Percentiles rank a stretch among this genome's conserved stretches.
Evolutionary conservation across 2,329 filamentous ascomycete species (phyloP).

Genomic region (Sclerotinia sclerotiorum): DNA sequence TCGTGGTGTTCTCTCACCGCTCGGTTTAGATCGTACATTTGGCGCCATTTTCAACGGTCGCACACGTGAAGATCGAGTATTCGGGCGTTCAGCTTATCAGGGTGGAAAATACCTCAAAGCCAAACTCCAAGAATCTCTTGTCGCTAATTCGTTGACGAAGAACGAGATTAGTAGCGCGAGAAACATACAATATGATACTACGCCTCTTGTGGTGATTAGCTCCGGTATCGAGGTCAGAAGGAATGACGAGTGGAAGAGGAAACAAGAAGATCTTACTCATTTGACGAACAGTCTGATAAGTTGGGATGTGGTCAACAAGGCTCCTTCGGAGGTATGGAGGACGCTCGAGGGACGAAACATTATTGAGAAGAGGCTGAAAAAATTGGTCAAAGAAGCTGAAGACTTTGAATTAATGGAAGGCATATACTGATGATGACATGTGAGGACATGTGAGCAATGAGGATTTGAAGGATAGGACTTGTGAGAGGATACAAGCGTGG

Average conservation of each 20-base stretch:
- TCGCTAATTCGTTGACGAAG: constrained; percentile 79
- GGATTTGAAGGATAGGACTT: not conserved
- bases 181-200: constrained; percentile 74
- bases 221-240: constrained; percentile 70
- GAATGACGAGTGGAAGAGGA: constrained; percentile 73
- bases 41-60: constrained; percentile 82
- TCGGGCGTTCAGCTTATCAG: constrained; percentile 76
- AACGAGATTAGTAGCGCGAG: constrained; percentile 78
- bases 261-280: constrained; percentile 79
- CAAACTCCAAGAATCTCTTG: constrained; percentile 87
- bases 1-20: constrained; percentile 79
- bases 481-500: not conserved
- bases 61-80: constrained; percentile 78
- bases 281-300: constrained; percentile 75
- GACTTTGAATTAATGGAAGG: constrained; percentile 1
- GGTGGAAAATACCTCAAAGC: constrained; percentile 83
- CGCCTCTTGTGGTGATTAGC: constrained; percentile 77
- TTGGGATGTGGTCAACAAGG: constrained; percentile 85
- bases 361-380: constrained; percentile 75
- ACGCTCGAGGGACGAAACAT: constrained; percentile 68
- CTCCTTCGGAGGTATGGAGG: constrained; percentile 84
- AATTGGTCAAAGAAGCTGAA: constrained; percentile 55
- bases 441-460: not conserved
- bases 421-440: not conserved
- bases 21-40: constrained; percentile 77